These are phyloP conservation scores for Anaeromyces robustus DNA, from an alignment of 192 early-diverging fungal species.

Conservation along the genomic window DNA sequence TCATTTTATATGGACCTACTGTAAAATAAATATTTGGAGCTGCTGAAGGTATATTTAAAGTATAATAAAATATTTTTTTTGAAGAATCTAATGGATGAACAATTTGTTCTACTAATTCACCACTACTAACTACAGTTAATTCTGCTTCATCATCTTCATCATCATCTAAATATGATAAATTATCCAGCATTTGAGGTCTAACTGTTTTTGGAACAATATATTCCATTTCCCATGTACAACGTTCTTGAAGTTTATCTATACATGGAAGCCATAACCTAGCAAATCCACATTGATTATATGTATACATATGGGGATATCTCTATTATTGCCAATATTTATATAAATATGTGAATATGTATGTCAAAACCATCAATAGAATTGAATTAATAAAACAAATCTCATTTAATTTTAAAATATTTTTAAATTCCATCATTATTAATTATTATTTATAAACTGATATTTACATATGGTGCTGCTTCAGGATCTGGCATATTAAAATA, in stretches of 20 bases:
- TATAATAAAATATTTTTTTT: conserved; percentile 53
- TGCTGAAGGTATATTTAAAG: conserved; percentile 42
- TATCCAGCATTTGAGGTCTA: background rate
- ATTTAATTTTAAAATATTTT: too few species aligned
- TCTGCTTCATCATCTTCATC: conserved; percentile 25
- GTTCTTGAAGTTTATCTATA: conserved; percentile 41
- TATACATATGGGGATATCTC: conserved; percentile 22
- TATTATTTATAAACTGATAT: too few species aligned
- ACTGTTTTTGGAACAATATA: conserved; percentile 40
- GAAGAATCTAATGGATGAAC: conserved; percentile 36
- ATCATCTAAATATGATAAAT: conserved; percentile 1
- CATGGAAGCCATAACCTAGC: conserved; percentile 69
- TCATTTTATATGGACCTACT: conserved; percentile 39
- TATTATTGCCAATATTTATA: background rate
- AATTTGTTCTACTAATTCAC: conserved; percentile 50
- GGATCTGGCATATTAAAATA: conserved; percentile 39
- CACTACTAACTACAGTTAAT: conserved; percentile 42
- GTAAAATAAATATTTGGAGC: conserved; percentile 61
- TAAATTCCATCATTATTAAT: too few species aligned
- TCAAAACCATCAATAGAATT: too few species aligned
- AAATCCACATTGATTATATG: conserved; percentile 25
- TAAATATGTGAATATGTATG: too few species aligned
- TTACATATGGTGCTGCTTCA: conserved; percentile 20
- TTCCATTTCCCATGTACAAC: conserved; percentile 67
- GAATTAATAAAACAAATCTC: too few species aligned